Evolutionary conservation across 139 green algal genomes (phyloP).

Genomic region (Volvox reticuliferus): DNA sequence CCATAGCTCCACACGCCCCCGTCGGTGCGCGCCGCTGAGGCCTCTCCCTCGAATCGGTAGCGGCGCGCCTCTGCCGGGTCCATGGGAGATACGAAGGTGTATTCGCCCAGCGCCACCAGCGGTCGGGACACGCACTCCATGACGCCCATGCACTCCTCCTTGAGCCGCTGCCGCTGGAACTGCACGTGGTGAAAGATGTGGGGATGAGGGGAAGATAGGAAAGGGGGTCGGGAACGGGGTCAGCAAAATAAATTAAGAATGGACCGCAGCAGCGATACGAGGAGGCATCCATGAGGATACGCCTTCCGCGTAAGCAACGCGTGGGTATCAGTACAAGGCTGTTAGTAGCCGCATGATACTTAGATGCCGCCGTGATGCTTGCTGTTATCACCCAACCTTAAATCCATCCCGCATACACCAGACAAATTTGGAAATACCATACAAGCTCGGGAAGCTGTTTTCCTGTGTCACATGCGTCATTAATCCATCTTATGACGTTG

Average conservation of each 20-base stretch:
- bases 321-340: no score
- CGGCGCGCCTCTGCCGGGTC: constrained; percentile 8
- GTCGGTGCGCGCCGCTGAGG: not conserved
- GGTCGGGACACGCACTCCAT: not conserved
- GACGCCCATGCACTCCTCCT: constrained; percentile 4
- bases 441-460: no score
- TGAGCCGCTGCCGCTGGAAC: not conserved
- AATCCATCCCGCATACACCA: no score
- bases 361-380: no score
- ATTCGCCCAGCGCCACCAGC: constrained; percentile 25
- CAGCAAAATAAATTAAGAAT: not conserved
- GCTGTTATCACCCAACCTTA: no score
- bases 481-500: no score
- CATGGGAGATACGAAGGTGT: constrained; percentile 26
- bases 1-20: constrained; percentile 43
- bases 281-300: no score
- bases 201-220: not conserved
- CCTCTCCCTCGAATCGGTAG: not conserved
- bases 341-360: no score
- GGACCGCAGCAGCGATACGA: no score
- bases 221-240: not conserved
- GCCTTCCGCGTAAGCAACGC: no score
- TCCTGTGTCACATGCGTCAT: no score
- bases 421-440: no score
- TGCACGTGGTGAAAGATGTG: not conserved